Evolutionary conservation across 1,284 basidiomycete genomes (phyloP), one percentile per base, ranked within the genome.

Genomic region (Papiliotrema laurentii): DNA sequence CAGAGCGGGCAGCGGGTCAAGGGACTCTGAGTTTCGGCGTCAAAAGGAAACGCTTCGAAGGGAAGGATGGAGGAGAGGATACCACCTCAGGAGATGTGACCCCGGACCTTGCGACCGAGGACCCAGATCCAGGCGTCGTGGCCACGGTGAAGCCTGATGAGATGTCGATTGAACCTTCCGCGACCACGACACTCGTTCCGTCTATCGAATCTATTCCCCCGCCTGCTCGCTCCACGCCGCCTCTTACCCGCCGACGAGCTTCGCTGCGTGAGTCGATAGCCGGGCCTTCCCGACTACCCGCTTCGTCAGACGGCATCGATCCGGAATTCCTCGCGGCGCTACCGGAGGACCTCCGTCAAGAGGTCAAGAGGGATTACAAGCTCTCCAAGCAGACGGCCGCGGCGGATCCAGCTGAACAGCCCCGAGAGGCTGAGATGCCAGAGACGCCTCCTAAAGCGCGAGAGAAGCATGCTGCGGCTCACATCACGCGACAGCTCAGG

Each of bases 401-500:
- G 28, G 26, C 36, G 16, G 40, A 11, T 14, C 21, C 25, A 34
- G 28, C 4, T 14, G 39, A 46, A 38, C 36, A n/a, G n/a, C 45
- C 28, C 16, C 24, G 28, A 25, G 31, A 22, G 37, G 37, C n/a
- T 24, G 31, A 11, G 19, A 13, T 16, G 24, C 28, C 35, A 18
- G 30, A 25, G 41, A 28, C 39, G 13, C 34, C 33, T n/a, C 38
- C 28, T 33, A 60, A 56, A 38, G 30, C 43, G 14, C 51, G 49
- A 21, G 51, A 47, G 3, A 46, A 48, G 40, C 53, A 69, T 52
- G 53, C 61, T 3, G 67, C 65, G 2, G 69, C 69, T 4, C 67
- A 69, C 45, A 72, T 72, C 40, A 68, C 67, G 2, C 48, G 54
- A 25, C 69, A 72, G 46, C 53, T 72, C 3, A 58, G 69, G 21